Conservation (phyloP, 495 filamentous ascomycete species). For the Cladorrhinum samala region DNA sequence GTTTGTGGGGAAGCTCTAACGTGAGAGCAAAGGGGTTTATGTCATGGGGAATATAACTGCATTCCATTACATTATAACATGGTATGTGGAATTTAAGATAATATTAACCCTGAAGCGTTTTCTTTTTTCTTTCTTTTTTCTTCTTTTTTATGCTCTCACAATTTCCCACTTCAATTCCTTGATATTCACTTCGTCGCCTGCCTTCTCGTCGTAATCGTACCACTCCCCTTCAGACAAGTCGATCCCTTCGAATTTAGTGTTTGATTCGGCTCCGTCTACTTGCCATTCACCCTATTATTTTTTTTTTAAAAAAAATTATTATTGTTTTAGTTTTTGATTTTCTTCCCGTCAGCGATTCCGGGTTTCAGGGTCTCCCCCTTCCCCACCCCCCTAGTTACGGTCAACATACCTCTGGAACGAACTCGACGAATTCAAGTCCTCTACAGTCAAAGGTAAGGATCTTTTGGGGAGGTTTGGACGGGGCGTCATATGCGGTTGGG, state of each 20-base stretch:
- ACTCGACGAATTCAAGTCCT: slow-evolving; percentile 85
- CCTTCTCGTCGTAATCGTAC: slow-evolving; percentile 56
- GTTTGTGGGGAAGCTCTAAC: too few species aligned
- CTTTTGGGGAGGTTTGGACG: slow-evolving; percentile 61
- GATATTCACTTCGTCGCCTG: slow-evolving; percentile 57
- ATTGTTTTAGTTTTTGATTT: too few species aligned
- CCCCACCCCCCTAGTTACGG: too few species aligned
- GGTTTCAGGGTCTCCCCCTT: too few species aligned
- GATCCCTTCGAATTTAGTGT: slow-evolving; percentile 69
- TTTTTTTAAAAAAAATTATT: background rate
- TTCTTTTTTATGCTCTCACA: slow-evolving; percentile 47
- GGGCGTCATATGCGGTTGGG: slow-evolving; percentile 59
- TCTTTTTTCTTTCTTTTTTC: background rate
- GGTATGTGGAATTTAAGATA: too few species aligned
- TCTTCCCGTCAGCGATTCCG: too few species aligned
- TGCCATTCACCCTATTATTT: slow-evolving; percentile 72
- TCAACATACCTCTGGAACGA: slow-evolving; percentile 69
- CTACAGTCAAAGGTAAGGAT: slow-evolving; percentile 89
- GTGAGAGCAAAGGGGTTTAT: too few species aligned
- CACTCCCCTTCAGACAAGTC: slow-evolving; percentile 81
- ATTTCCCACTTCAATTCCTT: slow-evolving; percentile 90
- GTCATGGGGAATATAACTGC: too few species aligned
- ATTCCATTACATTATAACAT: too few species aligned
- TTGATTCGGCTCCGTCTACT: slow-evolving; percentile 71
- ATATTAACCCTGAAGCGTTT: background rate